Evolutionary conservation across 306 rosid species (phyloP), one percentile per base, ranked within the genome.

Genomic region (Castanospermum australe): DNA sequence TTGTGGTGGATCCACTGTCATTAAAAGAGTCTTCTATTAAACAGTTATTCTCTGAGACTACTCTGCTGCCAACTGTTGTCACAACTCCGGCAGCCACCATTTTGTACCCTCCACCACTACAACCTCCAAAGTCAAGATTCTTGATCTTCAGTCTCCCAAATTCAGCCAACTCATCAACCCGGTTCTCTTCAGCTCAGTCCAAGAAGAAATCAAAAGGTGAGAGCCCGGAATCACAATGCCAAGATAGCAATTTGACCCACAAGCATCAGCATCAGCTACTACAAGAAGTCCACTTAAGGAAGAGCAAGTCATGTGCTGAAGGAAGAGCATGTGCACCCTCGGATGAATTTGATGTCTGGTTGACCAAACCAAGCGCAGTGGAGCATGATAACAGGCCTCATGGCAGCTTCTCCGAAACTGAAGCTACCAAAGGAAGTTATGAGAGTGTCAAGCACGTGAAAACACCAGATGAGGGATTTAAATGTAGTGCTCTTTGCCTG

Each of bases 1-100:
- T 95, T 57, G 60, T 88, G 50, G 90, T 95, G 13, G 98, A 95
- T 84, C 98, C 97, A 13, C 44, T 86, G 35, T 95, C 99, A 11
- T 55, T 91, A 41, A 84, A 75, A 76, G 87, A 71, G 7, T 81
- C 86, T 69, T 65, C 78, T 13, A 21, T 48, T 3, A 72, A 62
- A 83, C 83, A 80, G 57, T 41, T 18, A 21, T 38, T 56, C 52
- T 62, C 30, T 63, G 71, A 38, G 2, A 32, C 75, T 0, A 17
- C 69, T 35, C 20, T 69, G 78, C 65, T 59, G 32, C 78, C 80
- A 47, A 84, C 83, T 56, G 64, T n/a, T 67, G 56, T 79, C 79
- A 63, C 81, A 17, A 62, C 86, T 81, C 80, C 78, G 5, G 22
- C 87, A 20, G 14, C 65, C 33, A 57, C 69, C 13, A 80, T 25